phyloP scores from a whole-genome alignment of 2,329 filamentous ascomycete genomes.

The Chrysoporthe puriensis region DNA sequence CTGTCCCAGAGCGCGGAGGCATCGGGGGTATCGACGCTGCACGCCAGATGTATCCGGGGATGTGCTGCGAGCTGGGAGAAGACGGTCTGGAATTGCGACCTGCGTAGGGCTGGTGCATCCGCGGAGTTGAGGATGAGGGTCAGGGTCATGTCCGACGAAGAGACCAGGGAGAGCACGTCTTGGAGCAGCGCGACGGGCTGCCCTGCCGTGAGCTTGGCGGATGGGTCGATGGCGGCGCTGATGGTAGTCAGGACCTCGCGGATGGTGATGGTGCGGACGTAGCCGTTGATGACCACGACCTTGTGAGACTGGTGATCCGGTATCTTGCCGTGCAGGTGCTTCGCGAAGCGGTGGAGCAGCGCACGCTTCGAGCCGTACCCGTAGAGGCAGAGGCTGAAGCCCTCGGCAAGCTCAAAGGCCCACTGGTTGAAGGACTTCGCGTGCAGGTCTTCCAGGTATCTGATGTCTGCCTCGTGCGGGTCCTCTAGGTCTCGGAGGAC shows the following conservation, averaged over 20 bases:
- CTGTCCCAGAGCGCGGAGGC: constrained; percentile 91
- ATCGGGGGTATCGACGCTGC: constrained; percentile 84
- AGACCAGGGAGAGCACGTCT: constrained; percentile 65
- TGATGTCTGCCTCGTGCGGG: constrained; percentile 70
- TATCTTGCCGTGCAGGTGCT: constrained; percentile 61
- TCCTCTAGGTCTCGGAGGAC: constrained; percentile 67
- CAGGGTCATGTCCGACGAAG: constrained; percentile 52
- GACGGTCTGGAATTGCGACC: constrained; percentile 68
- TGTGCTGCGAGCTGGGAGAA: constrained; percentile 78
- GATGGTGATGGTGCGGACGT: constrained; percentile 67
- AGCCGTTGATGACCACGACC: constrained; percentile 88
- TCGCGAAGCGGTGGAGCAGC: constrained; percentile 76
- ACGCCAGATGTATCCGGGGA: constrained; percentile 71
- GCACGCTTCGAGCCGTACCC: constrained; percentile 88
- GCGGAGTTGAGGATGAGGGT: constrained; percentile 84
- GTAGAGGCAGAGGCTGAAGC: constrained; percentile 88
- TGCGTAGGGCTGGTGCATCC: constrained; percentile 77
- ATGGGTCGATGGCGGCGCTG: constrained; percentile 61
- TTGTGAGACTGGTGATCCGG: constrained; percentile 49
- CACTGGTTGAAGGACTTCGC: constrained; percentile 85
- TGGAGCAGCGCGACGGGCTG: constrained; percentile 72
- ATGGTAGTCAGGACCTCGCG: constrained; percentile 73
- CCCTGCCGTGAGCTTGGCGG: constrained; percentile 56
- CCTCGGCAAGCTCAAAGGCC: constrained; percentile 84
- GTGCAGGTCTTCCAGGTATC: constrained; percentile 75